These are phyloP conservation scores for Exophiala xenobiotica DNA, from an alignment of 2,329 filamentous ascomycete genomes.

Conservation along the genomic window DNA sequence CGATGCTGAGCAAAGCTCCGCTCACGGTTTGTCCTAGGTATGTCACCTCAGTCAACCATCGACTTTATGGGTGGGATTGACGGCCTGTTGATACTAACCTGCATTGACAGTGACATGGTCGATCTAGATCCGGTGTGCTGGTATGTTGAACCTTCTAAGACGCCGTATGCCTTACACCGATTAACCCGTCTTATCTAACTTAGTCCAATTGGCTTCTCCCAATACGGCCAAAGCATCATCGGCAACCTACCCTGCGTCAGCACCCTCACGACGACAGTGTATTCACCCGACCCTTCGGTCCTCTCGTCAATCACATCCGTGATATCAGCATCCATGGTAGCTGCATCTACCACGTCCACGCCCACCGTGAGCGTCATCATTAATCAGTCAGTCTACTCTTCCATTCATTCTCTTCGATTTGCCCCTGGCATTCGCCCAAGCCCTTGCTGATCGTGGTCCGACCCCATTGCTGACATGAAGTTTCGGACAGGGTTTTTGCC, in stretches of 20 bases:
- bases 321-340: constrained; percentile 15
- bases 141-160: too few species aligned
- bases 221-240: constrained; percentile 20
- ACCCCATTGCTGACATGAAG: not conserved
- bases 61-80: too few species aligned
- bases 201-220: constrained; percentile 17
- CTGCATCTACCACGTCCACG: constrained; percentile 9
- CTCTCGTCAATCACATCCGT: constrained; percentile 22
- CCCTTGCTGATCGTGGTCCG: too few species aligned
- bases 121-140: constrained; percentile 25
- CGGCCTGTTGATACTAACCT: too few species aligned
- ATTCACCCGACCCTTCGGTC: constrained; percentile 13
- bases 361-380: constrained; percentile 19
- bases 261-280: constrained; percentile 16
- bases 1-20: constrained; percentile 20
- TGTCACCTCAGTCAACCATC: not conserved
- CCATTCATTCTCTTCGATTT: not conserved
- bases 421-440: not conserved
- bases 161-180: too few species aligned
- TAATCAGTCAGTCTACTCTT: constrained; percentile 14
- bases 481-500: constrained; percentile 17
- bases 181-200: not conserved
- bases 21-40: constrained; percentile 24
- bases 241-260: constrained; percentile 22
- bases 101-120: constrained; percentile 18